A percentile compares a stretch with the other conserved stretches of the same genome.
Conservation (phyloP, 108 stramenopile genomes). For the Skeletonema menzelii region DNA sequence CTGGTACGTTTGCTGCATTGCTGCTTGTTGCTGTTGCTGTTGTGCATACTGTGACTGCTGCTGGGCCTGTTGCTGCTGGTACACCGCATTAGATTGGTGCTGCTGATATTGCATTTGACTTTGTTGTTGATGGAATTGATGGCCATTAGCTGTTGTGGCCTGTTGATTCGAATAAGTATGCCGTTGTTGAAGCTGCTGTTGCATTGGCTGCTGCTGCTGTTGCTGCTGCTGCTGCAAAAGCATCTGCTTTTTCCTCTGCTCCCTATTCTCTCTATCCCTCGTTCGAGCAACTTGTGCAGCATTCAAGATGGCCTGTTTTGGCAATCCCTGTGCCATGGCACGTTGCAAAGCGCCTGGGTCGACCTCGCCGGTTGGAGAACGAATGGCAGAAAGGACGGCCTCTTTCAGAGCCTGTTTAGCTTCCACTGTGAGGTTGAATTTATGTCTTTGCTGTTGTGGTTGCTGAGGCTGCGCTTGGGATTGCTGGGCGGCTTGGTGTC, state of each 20-base stretch:
- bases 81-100: background rate
- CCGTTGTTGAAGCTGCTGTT: constrained; percentile 10
- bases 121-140: background rate
- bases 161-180: background rate
- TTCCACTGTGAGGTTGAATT: constrained; percentile 61
- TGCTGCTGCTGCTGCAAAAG: constrained; percentile 8
- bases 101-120: constrained; percentile 8
- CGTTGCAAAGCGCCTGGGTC: constrained; percentile 61
- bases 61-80: constrained; percentile 15
- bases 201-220: constrained; percentile 9
- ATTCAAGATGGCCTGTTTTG: constrained; percentile 77
- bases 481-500: constrained; percentile 4
- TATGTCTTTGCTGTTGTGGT: constrained; percentile 13
- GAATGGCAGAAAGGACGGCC: constrained; percentile 82
- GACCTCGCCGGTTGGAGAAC: constrained; percentile 64
- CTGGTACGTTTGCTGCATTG: background rate
- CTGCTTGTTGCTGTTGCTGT: constrained; percentile 6
- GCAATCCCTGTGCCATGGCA: constrained; percentile 72
- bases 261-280: constrained; percentile 54
- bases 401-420: constrained; percentile 73
- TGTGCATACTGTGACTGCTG: constrained; percentile 23
- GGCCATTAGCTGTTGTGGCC: constrained; percentile 3
- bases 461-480: constrained; percentile 26
- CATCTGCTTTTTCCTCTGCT: constrained; percentile 42
- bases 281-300: constrained; percentile 78